A percentile compares a stretch with the other conserved stretches of the same genome.
phyloP scores from a whole-genome alignment of 495 filamentous ascomycete species.

The Aspergillus sclerotiicarbonarius region DNA sequence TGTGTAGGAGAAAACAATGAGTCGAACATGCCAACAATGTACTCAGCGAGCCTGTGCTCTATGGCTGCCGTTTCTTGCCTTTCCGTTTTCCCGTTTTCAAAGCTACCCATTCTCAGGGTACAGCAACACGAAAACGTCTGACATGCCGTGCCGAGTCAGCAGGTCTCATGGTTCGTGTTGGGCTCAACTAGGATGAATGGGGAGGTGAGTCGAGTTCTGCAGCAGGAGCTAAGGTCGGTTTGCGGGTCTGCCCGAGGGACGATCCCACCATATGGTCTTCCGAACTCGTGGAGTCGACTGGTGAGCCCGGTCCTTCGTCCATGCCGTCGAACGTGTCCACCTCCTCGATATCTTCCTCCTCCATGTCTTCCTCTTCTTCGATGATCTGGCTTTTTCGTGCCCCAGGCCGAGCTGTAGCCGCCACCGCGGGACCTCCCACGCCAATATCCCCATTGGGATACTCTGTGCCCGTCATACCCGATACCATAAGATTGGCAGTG shows the following conservation, averaged over 20 bases:
- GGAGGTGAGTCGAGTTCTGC: conserved; percentile 36
- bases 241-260: conserved; percentile 20
- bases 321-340: conserved; percentile 65
- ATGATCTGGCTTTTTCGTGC: conserved; percentile 63
- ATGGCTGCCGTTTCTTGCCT: not conserved
- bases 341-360: conserved; percentile 71
- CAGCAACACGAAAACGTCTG: conserved; percentile 2
- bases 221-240: conserved; percentile 34
- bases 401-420: conserved; percentile 56
- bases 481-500: conserved; percentile 46
- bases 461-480: conserved; percentile 37
- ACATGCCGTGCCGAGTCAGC: conserved; percentile 11
- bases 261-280: conserved; percentile 21
- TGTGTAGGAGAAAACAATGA: conserved; percentile 21
- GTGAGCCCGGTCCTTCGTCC: conserved; percentile 41
- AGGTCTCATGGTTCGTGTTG: conserved; percentile 14
- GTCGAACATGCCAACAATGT: conserved; percentile 15
- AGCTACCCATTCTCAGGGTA: conserved; percentile 11
- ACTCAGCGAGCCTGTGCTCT: not conserved
- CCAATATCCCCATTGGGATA: conserved; percentile 34
- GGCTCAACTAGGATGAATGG: conserved; percentile 39
- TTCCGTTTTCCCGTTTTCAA: conserved; percentile 8
- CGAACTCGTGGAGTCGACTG: conserved; percentile 20
- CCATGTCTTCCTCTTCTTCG: conserved; percentile 83
- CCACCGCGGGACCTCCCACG: conserved; percentile 52